phyloP scores from a whole-genome alignment of 2,329 filamentous ascomycete genomes.

The Colletotrichum noveboracense region DNA sequence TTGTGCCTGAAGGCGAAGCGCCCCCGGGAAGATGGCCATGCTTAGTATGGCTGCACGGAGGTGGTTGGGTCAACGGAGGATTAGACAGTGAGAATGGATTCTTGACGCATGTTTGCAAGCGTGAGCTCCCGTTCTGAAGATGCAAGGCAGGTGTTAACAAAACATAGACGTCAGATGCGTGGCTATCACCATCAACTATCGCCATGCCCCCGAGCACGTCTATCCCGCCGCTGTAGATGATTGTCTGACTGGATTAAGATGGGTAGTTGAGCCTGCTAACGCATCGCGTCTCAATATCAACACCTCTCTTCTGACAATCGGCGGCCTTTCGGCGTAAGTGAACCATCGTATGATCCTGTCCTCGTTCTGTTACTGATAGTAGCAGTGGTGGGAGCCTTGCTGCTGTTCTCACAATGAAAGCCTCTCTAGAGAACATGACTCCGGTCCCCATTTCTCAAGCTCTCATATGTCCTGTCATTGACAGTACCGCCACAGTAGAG shows the following conservation, averaged over 20 bases:
- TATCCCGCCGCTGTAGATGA: conserved; percentile 41
- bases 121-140: not conserved
- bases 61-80: conserved; percentile 43
- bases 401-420: conserved; percentile 24
- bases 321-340: conserved; percentile 32
- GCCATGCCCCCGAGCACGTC: conserved; percentile 38
- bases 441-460: conserved; percentile 12
- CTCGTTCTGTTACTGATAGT: not conserved
- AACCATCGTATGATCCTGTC: no score
- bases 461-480: conserved; percentile 36
- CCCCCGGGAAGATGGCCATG: conserved; percentile 34
- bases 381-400: conserved; percentile 24
- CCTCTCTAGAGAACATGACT: not conserved
- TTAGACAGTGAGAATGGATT: conserved; percentile 38
- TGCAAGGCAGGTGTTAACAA: not conserved
- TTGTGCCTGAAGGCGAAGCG: conserved; percentile 29
- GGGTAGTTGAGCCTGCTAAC: conserved; percentile 25
- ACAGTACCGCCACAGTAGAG: conserved; percentile 35
- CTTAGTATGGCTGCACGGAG: conserved; percentile 45
- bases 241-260: conserved; percentile 34
- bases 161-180: conserved; percentile 27
- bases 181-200: conserved; percentile 37
- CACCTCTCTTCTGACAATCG: conserved; percentile 29
- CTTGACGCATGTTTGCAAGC: conserved; percentile 33
- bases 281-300: conserved; percentile 29